These are phyloP conservation scores for Camellia sinensis DNA, from an alignment of 148 eudicot species.

Conservation along the genomic window DNA sequence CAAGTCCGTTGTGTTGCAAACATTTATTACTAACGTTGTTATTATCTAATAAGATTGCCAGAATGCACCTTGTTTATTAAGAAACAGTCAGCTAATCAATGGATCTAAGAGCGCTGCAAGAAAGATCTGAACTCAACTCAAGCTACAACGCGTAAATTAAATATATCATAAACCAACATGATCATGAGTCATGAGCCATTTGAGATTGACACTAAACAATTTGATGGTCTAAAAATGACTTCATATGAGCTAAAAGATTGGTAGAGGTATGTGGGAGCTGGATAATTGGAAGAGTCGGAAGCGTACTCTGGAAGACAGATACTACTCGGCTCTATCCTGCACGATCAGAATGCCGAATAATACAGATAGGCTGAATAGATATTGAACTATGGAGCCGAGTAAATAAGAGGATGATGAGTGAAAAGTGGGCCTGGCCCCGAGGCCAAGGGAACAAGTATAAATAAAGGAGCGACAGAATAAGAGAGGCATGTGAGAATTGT, in stretches of 20 bases:
- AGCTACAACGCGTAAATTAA: not conserved
- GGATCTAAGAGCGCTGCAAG: not conserved
- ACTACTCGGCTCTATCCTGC: too few relatives aligned
- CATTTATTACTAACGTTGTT: not conserved
- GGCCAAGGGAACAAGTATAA: too few relatives aligned
- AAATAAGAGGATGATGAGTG: too few relatives aligned
- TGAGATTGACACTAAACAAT: not conserved
- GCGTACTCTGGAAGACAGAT: too few relatives aligned
- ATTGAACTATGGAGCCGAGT: too few relatives aligned
- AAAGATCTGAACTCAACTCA: constrained; percentile 6
- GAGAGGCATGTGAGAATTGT: too few relatives aligned
- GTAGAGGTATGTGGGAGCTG: not conserved
- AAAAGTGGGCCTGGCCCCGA: too few relatives aligned
- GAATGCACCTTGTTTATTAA: not conserved
- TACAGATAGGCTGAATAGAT: too few relatives aligned
- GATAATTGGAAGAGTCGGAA: too few relatives aligned
- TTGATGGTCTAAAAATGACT: not conserved
- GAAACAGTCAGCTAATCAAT: not conserved
- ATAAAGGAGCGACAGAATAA: too few relatives aligned
- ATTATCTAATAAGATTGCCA: not conserved
- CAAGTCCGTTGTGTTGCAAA: not conserved
- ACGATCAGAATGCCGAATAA: too few relatives aligned
- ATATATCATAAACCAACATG: not conserved
- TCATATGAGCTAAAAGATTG: not conserved
- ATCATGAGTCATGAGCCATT: not conserved